Evolutionary conservation across 495 filamentous ascomycete genomes (phyloP), one percentile per base, ranked within the genome.

Genomic region (Penicillium ochrochloron): DNA sequence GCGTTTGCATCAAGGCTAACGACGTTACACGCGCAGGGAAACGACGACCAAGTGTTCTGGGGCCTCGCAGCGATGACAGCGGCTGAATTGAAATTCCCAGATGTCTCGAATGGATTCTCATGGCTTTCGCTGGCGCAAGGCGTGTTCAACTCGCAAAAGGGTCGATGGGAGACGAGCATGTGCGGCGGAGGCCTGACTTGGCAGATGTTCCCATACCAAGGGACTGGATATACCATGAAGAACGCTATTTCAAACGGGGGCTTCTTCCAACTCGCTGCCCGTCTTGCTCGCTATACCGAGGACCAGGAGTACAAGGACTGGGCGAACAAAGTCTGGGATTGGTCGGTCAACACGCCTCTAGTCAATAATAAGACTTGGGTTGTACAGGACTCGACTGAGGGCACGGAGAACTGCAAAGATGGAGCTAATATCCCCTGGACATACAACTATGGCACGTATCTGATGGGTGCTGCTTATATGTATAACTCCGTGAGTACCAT

Each of bases 121-220:
- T 92, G 88, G 86, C 77, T 89, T 17, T 67, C 84, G 10, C 75
- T 92, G 19, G 76, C 79, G 6, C 67, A 75, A 31, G 76, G 71
- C 23, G 77, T 78, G 14, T 91, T 89, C 75, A 89, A 90, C 75
- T 75, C 81, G 55, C 86, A 84, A 61, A 83, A 73, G 19, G 62
- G 67, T 0, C 80, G 89, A 35, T 94, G 91, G 91, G 75, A 92
- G 57, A 73, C 76, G 11, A 55, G 60, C 0, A 81, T 79, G 0
- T 96, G 92, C 73, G 83, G 81, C 44, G 92, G 92, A n/a, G 92
- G 92, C 0, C 71, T 95, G 42, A 80, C 86, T 59, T 95, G 92
- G 92, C 92, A 94, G 75, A 88, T 93, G 60, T 91, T 84, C 68
- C 73, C 80, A 5, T 91, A 90, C 76, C 90, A 93, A 74, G 86